A percentile compares a stretch with the other conserved stretches of the same genome.
Conservation (phyloP, 2,329 filamentous ascomycete species). For the Nemania diffusa region DNA sequence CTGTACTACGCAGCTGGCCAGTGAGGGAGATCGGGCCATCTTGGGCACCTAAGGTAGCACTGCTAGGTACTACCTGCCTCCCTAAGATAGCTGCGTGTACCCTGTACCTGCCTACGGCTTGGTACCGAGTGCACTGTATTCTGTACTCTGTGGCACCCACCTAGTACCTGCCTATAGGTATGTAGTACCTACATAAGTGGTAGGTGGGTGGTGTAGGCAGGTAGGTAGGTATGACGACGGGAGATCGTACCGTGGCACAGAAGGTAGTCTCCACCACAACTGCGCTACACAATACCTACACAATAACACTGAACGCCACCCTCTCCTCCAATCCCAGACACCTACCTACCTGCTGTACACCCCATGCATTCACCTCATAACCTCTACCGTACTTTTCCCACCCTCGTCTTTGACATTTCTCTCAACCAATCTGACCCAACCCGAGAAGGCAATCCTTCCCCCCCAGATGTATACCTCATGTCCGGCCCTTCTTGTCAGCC, state of each 20-base stretch:
- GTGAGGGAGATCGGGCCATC: constrained; percentile 9
- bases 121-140: background rate
- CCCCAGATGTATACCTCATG: constrained; percentile 68
- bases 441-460: constrained; percentile 31
- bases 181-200: background rate
- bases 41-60: constrained; percentile 3
- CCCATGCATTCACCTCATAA: constrained; percentile 31
- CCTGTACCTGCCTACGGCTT: background rate
- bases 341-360: constrained; percentile 22
- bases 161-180: background rate
- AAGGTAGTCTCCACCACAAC: constrained; percentile 28
- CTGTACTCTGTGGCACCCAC: background rate
- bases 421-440: constrained; percentile 32
- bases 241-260: constrained; percentile 21
- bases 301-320: constrained; percentile 37
- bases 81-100: background rate
- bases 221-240: constrained; percentile 18
- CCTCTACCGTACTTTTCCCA: constrained; percentile 44
- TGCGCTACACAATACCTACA: constrained; percentile 9
- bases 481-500: constrained; percentile 61
- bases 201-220: background rate
- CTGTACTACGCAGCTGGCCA: constrained; percentile 1
- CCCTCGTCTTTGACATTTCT: constrained; percentile 26
- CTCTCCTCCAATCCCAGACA: constrained; percentile 22
- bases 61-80: background rate